These are phyloP conservation scores for Phoma sp. DNA, from an alignment of 2,329 filamentous ascomycete species.

Conservation along the genomic window DNA sequence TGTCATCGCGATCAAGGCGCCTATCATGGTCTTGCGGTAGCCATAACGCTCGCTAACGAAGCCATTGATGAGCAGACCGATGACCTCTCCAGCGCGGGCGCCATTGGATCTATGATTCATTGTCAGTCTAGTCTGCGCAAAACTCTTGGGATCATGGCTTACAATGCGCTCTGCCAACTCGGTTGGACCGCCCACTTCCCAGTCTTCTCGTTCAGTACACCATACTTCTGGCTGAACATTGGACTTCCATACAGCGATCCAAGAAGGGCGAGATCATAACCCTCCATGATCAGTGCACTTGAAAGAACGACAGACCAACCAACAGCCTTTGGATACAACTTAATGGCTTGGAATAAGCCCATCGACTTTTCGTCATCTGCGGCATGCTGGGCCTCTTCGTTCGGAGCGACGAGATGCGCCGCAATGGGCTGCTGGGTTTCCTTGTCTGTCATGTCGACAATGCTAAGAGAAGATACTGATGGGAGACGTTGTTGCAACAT, in stretches of 20 bases:
- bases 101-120: slow-evolving; percentile 47
- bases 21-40: slow-evolving; percentile 54
- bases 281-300: slow-evolving; percentile 88
- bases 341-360: slow-evolving; percentile 74
- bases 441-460: slow-evolving; percentile 30
- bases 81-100: slow-evolving; percentile 52
- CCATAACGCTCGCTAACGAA: slow-evolving; percentile 54
- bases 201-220: slow-evolving; percentile 44
- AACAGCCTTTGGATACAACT: slow-evolving; percentile 84
- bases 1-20: slow-evolving; percentile 49
- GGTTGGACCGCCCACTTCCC: slow-evolving; percentile 51
- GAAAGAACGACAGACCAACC: slow-evolving; percentile 83
- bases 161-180: slow-evolving; percentile 54
- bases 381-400: slow-evolving; percentile 46
- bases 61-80: slow-evolving; percentile 55
- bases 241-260: slow-evolving; percentile 72
- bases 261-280: slow-evolving; percentile 80
- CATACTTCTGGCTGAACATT: slow-evolving; percentile 55
- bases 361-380: slow-evolving; percentile 56
- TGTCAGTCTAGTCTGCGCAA: not conserved
- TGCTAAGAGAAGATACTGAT: not conserved
- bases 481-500: not conserved
- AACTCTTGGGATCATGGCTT: not conserved
- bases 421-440: slow-evolving; percentile 19
- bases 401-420: slow-evolving; percentile 25